Base-by-base conservation (phyloP, 257 asterid species). In the Linaria vulgaris region DNA sequence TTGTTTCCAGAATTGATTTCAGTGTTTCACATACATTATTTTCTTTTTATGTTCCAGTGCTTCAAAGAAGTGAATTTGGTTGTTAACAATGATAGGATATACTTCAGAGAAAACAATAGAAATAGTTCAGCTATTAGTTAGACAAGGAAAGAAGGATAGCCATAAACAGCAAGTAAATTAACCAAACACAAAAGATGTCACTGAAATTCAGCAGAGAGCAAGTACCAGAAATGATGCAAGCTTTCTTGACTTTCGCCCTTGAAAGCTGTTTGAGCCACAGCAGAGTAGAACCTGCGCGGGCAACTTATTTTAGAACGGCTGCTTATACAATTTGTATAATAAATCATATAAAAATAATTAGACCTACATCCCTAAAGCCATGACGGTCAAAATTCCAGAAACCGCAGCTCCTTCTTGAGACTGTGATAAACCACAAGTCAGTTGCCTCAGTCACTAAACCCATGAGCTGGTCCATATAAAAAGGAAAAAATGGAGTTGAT, bases 361-460 rank as follows among this genome's bases (percentile, higher is more conserved):
- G n/a, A 65, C 99, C 70, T 87, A 92, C 99, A 92, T 85, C 61
- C 99, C 99, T 70, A 92, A 69, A 58, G 96, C 84, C 99, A 92
- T 92, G 80, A 90, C 99, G 12, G 99, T 79, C 87, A 92, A 79
- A 60, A 92, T 95, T 55, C 99, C 99, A 68, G 99, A 92, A 53
- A 81, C 45, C 49, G 66, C 83, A 68, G 86, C 75, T 63, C 84
- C 95, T 79, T 85, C 85, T 76, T 85, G 97, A 66, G 96, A 95
- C 99, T 92, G 83, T 53, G 70, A 72, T 47, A 76, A 23, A 64
- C 10, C 71, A 72, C 58, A 74, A 39, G 65, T 14, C 67, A 59
- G 61, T 50, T 66, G 34, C 34, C 34, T n/a, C n/a, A n/a, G n/a
- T n/a, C n/a, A n/a, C n/a, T n/a, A n/a, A n/a, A n/a, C n/a, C n/a